These are phyloP conservation scores for Stevia rebaudiana DNA, from an alignment of 140 eudicot species.

Conservation along the genomic window DNA sequence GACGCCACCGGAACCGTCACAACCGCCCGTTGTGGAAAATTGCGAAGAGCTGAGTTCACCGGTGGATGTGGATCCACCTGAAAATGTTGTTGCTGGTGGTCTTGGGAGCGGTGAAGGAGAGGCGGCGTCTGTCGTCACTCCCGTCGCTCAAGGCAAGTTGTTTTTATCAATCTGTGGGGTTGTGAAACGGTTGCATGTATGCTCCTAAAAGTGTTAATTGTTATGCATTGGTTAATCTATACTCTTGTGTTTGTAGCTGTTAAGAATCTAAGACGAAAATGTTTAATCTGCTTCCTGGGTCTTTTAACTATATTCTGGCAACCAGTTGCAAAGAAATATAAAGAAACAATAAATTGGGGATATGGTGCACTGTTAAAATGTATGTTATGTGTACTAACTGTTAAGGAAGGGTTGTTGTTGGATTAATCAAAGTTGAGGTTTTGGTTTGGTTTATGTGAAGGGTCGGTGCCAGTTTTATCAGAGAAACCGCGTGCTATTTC, in stretches of 20 bases:
- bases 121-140: constrained; percentile 40
- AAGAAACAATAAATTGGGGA: neutral
- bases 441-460: constrained; percentile 25
- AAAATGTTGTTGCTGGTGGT: constrained; percentile 27
- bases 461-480: constrained; percentile 36
- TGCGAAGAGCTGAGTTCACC: constrained; percentile 46
- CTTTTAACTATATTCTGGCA: neutral
- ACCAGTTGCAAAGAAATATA: neutral
- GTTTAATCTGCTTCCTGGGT: neutral
- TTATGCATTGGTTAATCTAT: constrained; percentile 8
- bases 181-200: constrained; percentile 9
- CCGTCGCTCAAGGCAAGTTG: constrained; percentile 40
- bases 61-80: constrained; percentile 50
- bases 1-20: constrained; percentile 12
- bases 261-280: neutral
- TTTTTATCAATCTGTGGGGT: neutral
- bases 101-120: constrained; percentile 12
- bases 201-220: neutral
- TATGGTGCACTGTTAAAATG: constrained; percentile 1
- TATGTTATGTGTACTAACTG: neutral
- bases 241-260: constrained; percentile 8
- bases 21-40: constrained; percentile 39
- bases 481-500: constrained; percentile 44
- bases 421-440: neutral
- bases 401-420: neutral